A percentile compares a stretch with the other conserved stretches of the same genome.
Conservation (phyloP, 139 green algal genomes). For the Edaphochlamys debaryana region DNA sequence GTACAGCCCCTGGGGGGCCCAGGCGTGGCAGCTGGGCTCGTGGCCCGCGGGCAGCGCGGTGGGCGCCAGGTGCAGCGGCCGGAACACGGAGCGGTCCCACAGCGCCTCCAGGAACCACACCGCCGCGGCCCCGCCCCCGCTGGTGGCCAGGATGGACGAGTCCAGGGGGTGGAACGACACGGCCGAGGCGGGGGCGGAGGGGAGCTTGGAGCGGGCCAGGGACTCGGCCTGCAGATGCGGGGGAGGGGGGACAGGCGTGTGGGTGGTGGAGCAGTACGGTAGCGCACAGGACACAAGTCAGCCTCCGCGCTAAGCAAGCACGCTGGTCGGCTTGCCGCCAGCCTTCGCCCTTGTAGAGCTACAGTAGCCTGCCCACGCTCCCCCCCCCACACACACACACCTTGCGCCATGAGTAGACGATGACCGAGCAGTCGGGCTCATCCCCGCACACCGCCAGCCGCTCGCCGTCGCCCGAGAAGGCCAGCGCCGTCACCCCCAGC, state of each 20-base stretch:
- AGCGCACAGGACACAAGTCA: too few relatives aligned
- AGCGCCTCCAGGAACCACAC: slow-evolving; percentile 48
- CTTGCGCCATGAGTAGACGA: slow-evolving; percentile 46
- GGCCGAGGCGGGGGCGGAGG: slow-evolving; percentile 11
- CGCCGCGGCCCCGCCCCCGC: background rate
- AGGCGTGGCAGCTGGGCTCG: slow-evolving; percentile 31
- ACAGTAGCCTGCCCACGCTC: too few relatives aligned
- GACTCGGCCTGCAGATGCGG: slow-evolving; percentile 19
- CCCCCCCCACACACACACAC: too few relatives aligned
- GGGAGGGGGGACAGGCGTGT: too few relatives aligned
- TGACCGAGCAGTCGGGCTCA: slow-evolving; percentile 43
- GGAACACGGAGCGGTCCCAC: slow-evolving; percentile 44
- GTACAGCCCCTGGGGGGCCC: slow-evolving; percentile 41
- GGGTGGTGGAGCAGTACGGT: too few relatives aligned
- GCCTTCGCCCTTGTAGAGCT: too few relatives aligned
- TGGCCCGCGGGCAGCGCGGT: background rate
- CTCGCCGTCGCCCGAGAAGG: slow-evolving; percentile 47
- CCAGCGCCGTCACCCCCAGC: slow-evolving; percentile 37
- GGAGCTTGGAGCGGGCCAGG: slow-evolving; percentile 20
- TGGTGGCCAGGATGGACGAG: slow-evolving; percentile 36
- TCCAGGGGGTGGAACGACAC: slow-evolving; percentile 50
- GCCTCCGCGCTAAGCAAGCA: too few relatives aligned
- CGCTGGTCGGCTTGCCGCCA: too few relatives aligned
- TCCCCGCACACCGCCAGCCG: slow-evolving; percentile 47
- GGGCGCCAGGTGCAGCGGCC: background rate